Base-by-base conservation (phyloP, 495 filamentous ascomycete genomes). In the Beverwykella pulmonaria region DNA sequence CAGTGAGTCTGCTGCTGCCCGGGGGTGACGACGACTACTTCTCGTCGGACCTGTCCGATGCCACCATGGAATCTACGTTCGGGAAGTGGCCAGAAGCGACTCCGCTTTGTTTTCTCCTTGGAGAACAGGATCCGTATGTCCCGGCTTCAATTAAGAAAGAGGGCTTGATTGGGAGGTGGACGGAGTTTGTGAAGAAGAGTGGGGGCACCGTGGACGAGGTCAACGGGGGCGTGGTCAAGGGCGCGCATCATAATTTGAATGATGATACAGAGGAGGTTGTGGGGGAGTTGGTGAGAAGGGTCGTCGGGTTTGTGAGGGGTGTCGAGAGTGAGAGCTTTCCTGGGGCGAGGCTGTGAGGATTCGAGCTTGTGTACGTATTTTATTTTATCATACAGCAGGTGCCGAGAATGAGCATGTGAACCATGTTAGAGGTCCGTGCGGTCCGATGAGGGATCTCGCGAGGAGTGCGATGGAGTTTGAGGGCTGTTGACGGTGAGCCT, bases 11-110 rank as follows among this genome's bases (percentile, higher is more conserved):
- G 23, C 82, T 81, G 7, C 86, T 82, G 41, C 80, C 82, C 0
- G 82, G 79, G 5, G 88, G 90, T 14, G 87, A 88, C 52, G 93
- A 98, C 76, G 94, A 98, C 75, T 89, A 90, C 67, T 98, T 97
- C 78, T 91, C 88, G 62, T 89, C 89, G 7, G 91, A 93, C 74
- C 77, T 96, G 49, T 73, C 75, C 0, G 87, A 90, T 52, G 76
- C 83, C 53, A 75, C 81, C 57, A 75, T 92, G 47, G 56, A 64
- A 48, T 70, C 77, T 47, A 90, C 83, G 26, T 97, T 94, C 83
- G 91, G 90, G 1, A 74, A 54, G 58, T 76, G 90, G 44, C 80
- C 80, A 26, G 65, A 81, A 56, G 69, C 80, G 34, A 84, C 81
- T 29, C 81, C 87, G 12, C 56, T 93, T 41, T 77, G 86, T 66